Conservation (phyloP, 2,329 filamentous ascomycete species). For the Colletotrichum magnum region DNA sequence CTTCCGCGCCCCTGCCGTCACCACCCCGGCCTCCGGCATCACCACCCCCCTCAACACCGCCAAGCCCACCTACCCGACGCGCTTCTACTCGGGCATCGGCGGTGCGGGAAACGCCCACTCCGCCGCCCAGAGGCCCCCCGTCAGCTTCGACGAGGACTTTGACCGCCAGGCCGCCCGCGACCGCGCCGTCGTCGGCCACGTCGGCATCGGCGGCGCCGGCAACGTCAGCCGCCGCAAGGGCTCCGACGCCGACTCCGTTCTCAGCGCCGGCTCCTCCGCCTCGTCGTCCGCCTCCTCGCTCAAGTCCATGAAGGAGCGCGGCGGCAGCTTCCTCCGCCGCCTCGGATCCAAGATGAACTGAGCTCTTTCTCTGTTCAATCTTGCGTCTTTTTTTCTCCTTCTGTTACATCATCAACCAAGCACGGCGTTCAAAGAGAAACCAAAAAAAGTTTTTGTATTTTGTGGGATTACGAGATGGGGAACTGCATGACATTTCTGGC, state of each 20-base stretch:
- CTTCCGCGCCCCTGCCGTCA: slow-evolving; percentile 58
- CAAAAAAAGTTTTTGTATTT: slow-evolving; percentile 14
- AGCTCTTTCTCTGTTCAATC: neutral
- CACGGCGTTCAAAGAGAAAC: slow-evolving; percentile 31
- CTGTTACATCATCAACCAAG: slow-evolving; percentile 12
- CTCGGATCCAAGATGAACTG: slow-evolving; percentile 50
- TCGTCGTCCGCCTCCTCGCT: slow-evolving; percentile 21
- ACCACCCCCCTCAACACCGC: slow-evolving; percentile 62
- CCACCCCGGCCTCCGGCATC: slow-evolving; percentile 61
- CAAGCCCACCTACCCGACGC: slow-evolving; percentile 57
- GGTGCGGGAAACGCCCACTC: slow-evolving; percentile 80
- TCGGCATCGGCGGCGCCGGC: slow-evolving; percentile 60
- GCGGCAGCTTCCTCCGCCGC: slow-evolving; percentile 56
- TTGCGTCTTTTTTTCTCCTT: neutral
- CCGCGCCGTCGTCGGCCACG: slow-evolving; percentile 39
- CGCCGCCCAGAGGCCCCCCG: slow-evolving; percentile 51
- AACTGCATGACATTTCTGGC: too few relatives aligned
- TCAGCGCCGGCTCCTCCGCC: slow-evolving; percentile 47
- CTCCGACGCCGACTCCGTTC: slow-evolving; percentile 67
- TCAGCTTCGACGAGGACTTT: slow-evolving; percentile 43
- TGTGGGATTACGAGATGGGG: slow-evolving; percentile 30
- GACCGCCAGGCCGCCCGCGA: slow-evolving; percentile 39
- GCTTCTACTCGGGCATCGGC: slow-evolving; percentile 77
- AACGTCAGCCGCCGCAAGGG: slow-evolving; percentile 78
- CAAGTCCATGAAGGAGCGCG: slow-evolving; percentile 39